Base-by-base conservation (phyloP, 2,329 filamentous ascomycete genomes). In the Ophiostoma himal-ulmi region DNA sequence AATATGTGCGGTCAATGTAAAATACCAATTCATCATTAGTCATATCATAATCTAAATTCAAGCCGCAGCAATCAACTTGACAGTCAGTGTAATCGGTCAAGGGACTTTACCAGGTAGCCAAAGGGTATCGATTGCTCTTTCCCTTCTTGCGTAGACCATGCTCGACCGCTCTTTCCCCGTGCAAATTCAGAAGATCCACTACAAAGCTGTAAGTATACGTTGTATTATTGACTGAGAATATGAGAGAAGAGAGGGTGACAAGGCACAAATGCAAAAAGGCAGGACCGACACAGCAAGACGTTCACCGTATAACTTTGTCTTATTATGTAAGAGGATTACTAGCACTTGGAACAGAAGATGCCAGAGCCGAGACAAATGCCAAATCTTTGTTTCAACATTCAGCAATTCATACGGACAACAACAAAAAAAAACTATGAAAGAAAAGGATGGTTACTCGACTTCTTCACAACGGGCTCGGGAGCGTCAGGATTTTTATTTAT, bases 391-490 rank as follows among this genome's bases (percentile, higher is more conserved):
- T 17, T 57, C 52, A 22, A 10, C 22, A 11, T 22, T 54, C 20
- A n/a, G 48, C n/a, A 30, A 30, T 30, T 30, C 30, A 54, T 7
- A 10, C 6, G 13, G 8, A 57, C 22, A 13, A 26, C 11, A 30
- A 57, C 6, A n/a, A 5, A 7, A 30, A 10, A 26, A 7, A 14
- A 3, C 22, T 20, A 54, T n/a, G 8, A 57, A 57, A 13, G 37
- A 57, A 26, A 30, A 57, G 5, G 5, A 62, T 8, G 22, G 8
- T 62, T 36, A 20, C 26, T 62, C 57, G 57, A 34, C 57, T 62
- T 62, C 57, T 62, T 26, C 57, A 62, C 57, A 62, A 62, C 57
- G 57, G 57, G 57, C 57, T 26, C 52, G 52, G 52, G 57, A 34
- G 57, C 57, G 52, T 62, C 57, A 62, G 57, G 57, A 62, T 34